Conservation (phyloP, 352 stramenopile species). For the Phytophthora constricta region DNA sequence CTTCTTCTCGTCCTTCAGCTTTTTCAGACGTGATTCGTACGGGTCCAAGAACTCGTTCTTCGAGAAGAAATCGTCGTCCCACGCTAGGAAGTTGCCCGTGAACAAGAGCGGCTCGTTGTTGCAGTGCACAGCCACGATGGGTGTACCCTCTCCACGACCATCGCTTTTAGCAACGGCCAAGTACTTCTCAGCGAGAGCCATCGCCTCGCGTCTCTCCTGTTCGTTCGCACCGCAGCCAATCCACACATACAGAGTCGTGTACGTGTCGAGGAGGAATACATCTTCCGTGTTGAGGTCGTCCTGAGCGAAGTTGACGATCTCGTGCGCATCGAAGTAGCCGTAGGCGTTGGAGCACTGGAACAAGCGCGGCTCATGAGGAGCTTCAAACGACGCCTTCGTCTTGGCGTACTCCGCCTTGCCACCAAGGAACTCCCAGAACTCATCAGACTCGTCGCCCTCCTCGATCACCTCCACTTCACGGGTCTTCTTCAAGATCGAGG, state of each 20-base stretch:
- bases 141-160: conserved; percentile 80
- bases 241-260: conserved; percentile 92
- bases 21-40: conserved; percentile 85
- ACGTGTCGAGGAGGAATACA: conserved; percentile 92
- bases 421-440: conserved; percentile 88
- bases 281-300: conserved; percentile 92
- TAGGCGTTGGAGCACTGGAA: conserved; percentile 92
- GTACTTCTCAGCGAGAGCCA: conserved; percentile 78
- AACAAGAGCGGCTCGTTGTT: conserved; percentile 90
- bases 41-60: conserved; percentile 91
- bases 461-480: conserved; percentile 51
- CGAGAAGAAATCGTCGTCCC: conserved; percentile 83
- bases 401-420: conserved; percentile 80
- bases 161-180: conserved; percentile 77
- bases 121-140: conserved; percentile 84
- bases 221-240: conserved; percentile 84
- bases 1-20: conserved; percentile 79
- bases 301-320: conserved; percentile 90
- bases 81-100: conserved; percentile 91
- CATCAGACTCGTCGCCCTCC: conserved; percentile 73
- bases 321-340: conserved; percentile 86
- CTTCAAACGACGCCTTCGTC: conserved; percentile 69
- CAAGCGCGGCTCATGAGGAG: conserved; percentile 78
- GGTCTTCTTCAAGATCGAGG: conserved; percentile 63
- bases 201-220: conserved; percentile 68